Conservation (phyloP, 2,329 filamentous ascomycete genomes). For the Ceratocystis destructans region DNA sequence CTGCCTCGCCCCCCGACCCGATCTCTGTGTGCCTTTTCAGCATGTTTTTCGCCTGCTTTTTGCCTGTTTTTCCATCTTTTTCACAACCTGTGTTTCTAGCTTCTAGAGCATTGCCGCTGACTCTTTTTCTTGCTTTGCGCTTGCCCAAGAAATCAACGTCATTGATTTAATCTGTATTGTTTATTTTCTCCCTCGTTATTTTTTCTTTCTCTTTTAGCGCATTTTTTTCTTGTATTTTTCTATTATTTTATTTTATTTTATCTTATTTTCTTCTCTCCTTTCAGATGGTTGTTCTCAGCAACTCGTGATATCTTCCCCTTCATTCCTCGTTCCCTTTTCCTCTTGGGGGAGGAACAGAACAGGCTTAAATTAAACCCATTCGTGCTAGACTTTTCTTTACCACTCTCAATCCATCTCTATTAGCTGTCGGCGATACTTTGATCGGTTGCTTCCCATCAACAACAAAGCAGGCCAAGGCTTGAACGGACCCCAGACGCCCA, state of each 20-base stretch:
- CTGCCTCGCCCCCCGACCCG: neutral
- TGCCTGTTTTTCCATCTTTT: neutral
- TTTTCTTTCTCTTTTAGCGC: neutral
- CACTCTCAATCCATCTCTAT: too few relatives aligned
- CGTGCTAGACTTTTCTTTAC: too few relatives aligned
- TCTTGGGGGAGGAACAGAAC: neutral
- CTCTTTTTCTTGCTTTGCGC: neutral
- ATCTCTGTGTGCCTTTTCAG: neutral
- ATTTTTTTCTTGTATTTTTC: neutral
- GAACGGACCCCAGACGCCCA: neutral
- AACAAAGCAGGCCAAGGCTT: neutral
- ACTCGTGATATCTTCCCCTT: neutral
- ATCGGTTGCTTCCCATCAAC: neutral
- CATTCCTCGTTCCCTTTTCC: neutral
- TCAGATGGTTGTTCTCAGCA: neutral
- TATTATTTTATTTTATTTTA: neutral
- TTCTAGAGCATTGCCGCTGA: too few relatives aligned
- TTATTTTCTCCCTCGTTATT: neutral
- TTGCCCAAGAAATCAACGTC: neutral
- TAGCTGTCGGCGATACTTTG: too few relatives aligned
- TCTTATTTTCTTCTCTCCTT: neutral
- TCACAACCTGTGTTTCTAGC: too few relatives aligned
- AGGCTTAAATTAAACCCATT: too few relatives aligned
- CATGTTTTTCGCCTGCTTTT: neutral
- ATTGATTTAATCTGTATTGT: conserved; percentile 1